phyloP scores from a whole-genome alignment of 495 filamentous ascomycete species.

The Clavariopsis aquatica region DNA sequence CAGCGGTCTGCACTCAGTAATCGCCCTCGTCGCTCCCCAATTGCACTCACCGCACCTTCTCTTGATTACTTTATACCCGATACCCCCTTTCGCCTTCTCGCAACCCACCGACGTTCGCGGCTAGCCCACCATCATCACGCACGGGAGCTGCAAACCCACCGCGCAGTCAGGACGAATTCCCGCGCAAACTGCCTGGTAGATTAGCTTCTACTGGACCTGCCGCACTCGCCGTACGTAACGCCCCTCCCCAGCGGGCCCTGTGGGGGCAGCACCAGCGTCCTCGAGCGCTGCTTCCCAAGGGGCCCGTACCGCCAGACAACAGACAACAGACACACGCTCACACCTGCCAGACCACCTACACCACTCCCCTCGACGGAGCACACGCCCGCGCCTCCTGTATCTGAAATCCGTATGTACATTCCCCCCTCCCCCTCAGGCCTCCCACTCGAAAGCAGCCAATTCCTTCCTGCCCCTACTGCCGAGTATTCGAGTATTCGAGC shows the following conservation, averaged over 20 bases:
- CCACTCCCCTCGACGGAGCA: not conserved
- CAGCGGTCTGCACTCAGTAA: not conserved
- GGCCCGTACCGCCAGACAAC: not conserved
- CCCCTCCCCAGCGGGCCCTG: not conserved
- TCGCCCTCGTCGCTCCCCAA: conserved; percentile 7
- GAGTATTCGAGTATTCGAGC: no score
- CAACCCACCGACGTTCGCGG: not conserved
- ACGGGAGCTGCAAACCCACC: conserved; percentile 24
- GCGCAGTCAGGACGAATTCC: conserved; percentile 31
- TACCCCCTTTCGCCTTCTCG: conserved; percentile 6
- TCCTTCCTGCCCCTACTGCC: no score
- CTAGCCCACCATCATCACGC: conserved; percentile 13
- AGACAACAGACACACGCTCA: no score
- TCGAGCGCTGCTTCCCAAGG: not conserved
- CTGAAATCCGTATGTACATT: no score
- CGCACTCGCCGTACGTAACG: not conserved
- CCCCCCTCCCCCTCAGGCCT: not conserved
- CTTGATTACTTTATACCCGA: conserved; percentile 1
- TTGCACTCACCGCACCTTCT: conserved; percentile 26
- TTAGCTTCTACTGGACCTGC: conserved; percentile 33
- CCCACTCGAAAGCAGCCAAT: no score
- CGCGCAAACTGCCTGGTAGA: conserved; percentile 29
- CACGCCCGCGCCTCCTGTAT: not conserved
- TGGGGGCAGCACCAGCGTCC: not conserved
- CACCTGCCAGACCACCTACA: not conserved